Evolutionary conservation across 2,329 filamentous ascomycete species (phyloP).

Genomic region (Stachybotrys elegans): DNA sequence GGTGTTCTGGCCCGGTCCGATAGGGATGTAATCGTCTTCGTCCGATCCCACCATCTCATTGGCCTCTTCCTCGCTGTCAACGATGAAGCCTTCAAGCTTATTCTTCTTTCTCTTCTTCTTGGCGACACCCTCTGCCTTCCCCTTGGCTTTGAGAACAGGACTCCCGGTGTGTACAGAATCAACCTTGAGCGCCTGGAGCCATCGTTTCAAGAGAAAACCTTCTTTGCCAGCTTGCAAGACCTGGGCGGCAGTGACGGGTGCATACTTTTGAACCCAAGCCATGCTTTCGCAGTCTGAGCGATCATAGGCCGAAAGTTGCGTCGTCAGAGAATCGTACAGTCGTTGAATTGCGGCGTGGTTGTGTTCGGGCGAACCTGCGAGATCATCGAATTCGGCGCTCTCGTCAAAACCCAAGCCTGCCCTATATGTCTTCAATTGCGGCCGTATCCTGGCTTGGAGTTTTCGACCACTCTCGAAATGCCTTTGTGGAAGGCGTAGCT

Average conservation of each 20-base stretch:
- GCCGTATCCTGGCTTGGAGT: slow-evolving; percentile 43
- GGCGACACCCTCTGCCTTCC: slow-evolving; percentile 19
- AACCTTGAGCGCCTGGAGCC: slow-evolving; percentile 73
- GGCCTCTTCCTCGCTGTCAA: slow-evolving; percentile 71
- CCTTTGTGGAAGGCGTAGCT: slow-evolving; percentile 49
- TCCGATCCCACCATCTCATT: slow-evolving; percentile 61
- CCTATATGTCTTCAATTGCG: slow-evolving; percentile 35
- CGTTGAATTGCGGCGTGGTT: slow-evolving; percentile 54
- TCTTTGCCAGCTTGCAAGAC: slow-evolving; percentile 74
- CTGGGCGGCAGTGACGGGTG: slow-evolving; percentile 61
- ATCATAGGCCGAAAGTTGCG: slow-evolving; percentile 73
- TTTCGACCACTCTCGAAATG: slow-evolving; percentile 54
- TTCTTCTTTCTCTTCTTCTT: slow-evolving; percentile 67
- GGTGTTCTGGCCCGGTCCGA: slow-evolving; percentile 31
- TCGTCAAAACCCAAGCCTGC: slow-evolving; percentile 6
- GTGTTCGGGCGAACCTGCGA: slow-evolving; percentile 15
- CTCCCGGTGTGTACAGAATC: slow-evolving; percentile 65
- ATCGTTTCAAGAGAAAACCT: slow-evolving; percentile 66
- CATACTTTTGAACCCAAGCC: slow-evolving; percentile 81
- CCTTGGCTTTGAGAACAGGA: slow-evolving; percentile 27
- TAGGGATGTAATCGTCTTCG: slow-evolving; percentile 44
- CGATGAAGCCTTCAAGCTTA: slow-evolving; percentile 74
- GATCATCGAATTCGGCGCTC: slow-evolving; percentile 30
- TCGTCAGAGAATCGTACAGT: slow-evolving; percentile 56
- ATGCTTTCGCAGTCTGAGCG: slow-evolving; percentile 66